Conservation (phyloP, 768 basidiomycete genomes). For the Podaxis sp. region DNA sequence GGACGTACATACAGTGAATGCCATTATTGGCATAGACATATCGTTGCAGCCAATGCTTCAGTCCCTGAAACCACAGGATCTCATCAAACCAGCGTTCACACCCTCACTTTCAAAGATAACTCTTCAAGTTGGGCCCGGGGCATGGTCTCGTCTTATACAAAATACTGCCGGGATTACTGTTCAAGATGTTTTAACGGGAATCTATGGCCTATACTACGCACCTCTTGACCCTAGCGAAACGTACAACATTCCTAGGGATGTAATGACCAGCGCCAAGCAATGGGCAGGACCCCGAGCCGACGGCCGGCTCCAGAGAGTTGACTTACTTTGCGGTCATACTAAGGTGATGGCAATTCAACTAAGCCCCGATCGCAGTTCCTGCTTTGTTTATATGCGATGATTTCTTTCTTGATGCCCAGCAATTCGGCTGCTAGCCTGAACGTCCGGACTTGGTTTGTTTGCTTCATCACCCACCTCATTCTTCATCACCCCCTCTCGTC, state of each 20-base stretch:
- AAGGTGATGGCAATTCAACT: background rate
- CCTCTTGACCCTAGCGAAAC: background rate
- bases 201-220: conserved; percentile 1
- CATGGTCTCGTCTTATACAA: background rate
- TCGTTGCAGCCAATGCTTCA: background rate
- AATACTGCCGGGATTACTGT: conserved; percentile 9
- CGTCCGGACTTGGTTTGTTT: background rate
- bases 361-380: background rate
- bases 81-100: conserved; percentile 3
- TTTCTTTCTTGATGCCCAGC: too few relatives aligned
- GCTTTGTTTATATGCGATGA: background rate
- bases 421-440: background rate
- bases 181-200: conserved; percentile 8
- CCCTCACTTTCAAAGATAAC: background rate
- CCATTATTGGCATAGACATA: background rate
- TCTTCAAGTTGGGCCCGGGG: background rate
- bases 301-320: background rate
- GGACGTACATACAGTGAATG: background rate
- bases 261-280: background rate
- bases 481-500: background rate
- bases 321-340: background rate
- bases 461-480: background rate
- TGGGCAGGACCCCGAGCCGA: background rate
- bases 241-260: background rate
- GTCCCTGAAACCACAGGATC: background rate